Evolutionary conservation across 208 protist species (phyloP).

Genomic region (Naegleria fowleri): DNA sequence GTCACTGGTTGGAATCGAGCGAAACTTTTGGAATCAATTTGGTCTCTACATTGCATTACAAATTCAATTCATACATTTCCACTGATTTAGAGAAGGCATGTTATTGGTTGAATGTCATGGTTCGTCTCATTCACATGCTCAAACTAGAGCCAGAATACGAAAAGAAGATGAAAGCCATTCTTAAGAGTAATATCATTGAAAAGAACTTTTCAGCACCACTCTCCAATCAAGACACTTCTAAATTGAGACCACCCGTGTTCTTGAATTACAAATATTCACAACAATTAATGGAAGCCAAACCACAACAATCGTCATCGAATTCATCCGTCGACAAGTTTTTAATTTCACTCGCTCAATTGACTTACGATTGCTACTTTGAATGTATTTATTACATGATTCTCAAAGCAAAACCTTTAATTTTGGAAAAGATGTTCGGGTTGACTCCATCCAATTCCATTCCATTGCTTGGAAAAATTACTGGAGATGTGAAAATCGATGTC

Average conservation of each 20-base stretch:
- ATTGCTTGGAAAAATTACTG: not conserved
- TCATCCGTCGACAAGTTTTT: not conserved
- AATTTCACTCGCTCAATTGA: not conserved
- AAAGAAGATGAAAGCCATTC: not conserved
- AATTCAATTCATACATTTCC: not conserved
- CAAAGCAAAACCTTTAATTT: not conserved
- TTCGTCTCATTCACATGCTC: not conserved
- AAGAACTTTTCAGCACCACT: not conserved
- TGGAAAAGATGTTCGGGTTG: not conserved
- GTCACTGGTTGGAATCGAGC: not conserved
- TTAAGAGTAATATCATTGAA: not conserved
- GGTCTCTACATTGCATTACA: not conserved
- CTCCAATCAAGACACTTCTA: not conserved
- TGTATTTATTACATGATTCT: not conserved
- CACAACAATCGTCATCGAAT: not conserved
- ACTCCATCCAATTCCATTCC: not conserved
- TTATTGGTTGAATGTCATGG: not conserved
- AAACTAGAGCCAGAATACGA: not conserved
- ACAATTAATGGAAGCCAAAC: not conserved
- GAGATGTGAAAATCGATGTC: not conserved
- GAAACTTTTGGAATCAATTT: not conserved
- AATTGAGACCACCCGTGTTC: not conserved
- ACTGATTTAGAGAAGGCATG: not conserved
- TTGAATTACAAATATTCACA: not conserved
- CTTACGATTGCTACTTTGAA: not conserved